These are phyloP conservation scores for Prosopis cineraria DNA, from an alignment of 306 rosid species.

Conservation along the genomic window DNA sequence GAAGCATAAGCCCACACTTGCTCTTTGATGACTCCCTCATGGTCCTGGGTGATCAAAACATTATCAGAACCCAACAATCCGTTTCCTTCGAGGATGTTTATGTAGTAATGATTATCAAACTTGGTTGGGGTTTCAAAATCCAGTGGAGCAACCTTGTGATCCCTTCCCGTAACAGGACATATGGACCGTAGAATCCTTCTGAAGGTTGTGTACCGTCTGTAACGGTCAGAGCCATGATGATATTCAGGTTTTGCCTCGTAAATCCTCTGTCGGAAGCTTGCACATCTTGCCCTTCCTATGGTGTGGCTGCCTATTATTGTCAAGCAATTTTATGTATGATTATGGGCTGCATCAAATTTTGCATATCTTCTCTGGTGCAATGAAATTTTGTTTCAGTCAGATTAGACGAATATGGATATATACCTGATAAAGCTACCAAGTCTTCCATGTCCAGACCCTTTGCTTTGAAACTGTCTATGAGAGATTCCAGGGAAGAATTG, in stretches of 20 bases:
- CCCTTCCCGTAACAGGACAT: constrained; percentile 71
- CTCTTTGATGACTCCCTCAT: constrained; percentile 50
- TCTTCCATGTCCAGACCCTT: constrained; percentile 75
- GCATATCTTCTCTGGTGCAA: neutral
- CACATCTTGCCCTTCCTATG: constrained; percentile 82
- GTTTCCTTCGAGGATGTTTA: constrained; percentile 72
- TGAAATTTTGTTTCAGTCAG: neutral
- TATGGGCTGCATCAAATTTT: neutral
- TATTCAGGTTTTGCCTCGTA: constrained; percentile 51
- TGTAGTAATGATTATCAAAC: constrained; percentile 79
- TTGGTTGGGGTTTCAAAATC: constrained; percentile 70
- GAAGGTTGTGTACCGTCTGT: constrained; percentile 60
- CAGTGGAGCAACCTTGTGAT: constrained; percentile 59
- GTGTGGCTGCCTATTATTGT: constrained; percentile 78
- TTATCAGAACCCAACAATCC: constrained; percentile 77
- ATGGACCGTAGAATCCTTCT: constrained; percentile 63
- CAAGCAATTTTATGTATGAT: neutral
- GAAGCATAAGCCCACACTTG: constrained; percentile 75
- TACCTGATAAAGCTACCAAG: constrained; percentile 74
- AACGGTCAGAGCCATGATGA: constrained; percentile 52
- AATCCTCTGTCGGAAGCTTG: constrained; percentile 70
- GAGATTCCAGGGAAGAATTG: constrained; percentile 73
- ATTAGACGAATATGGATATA: too few species aligned
- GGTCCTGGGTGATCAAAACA: constrained; percentile 64
- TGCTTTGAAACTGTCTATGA: constrained; percentile 60